Percentiles rank a stretch among this genome's conserved stretches.
Conservation (phyloP, 805 yeast species). For the Pichia ethanolica region DNA sequence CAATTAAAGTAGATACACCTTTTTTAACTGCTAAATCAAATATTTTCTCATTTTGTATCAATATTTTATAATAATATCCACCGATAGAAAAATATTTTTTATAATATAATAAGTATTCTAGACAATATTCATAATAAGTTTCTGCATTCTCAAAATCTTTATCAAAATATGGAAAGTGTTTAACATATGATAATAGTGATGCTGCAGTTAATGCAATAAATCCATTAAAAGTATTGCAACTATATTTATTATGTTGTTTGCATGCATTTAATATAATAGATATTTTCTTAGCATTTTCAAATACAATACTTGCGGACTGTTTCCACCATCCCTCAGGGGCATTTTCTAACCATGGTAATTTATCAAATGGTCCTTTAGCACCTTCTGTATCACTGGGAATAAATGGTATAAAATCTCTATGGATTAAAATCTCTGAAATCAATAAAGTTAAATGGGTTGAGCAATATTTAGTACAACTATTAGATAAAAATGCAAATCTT, state of each 20-base stretch:
- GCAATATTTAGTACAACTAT: neutral
- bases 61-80: neutral
- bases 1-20: neutral
- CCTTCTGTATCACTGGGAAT: neutral
- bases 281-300: neutral
- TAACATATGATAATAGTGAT: neutral
- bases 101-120: neutral
- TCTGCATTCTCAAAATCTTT: neutral
- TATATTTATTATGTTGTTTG: neutral
- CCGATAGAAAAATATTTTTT: neutral
- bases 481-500: neutral
- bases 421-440: neutral
- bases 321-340: neutral
- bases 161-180: slow-evolving; percentile 1
- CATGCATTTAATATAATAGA: neutral
- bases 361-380: slow-evolving; percentile 1
- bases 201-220: neutral
- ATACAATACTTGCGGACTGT: neutral
- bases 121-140: neutral
- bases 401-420: slow-evolving; percentile 1
- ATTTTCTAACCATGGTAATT: neutral
- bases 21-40: neutral
- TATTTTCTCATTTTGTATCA: neutral
- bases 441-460: neutral
- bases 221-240: neutral